phyloP scores from a whole-genome alignment of 148 eudicot species.

The Tetragonia tetragonoides region DNA sequence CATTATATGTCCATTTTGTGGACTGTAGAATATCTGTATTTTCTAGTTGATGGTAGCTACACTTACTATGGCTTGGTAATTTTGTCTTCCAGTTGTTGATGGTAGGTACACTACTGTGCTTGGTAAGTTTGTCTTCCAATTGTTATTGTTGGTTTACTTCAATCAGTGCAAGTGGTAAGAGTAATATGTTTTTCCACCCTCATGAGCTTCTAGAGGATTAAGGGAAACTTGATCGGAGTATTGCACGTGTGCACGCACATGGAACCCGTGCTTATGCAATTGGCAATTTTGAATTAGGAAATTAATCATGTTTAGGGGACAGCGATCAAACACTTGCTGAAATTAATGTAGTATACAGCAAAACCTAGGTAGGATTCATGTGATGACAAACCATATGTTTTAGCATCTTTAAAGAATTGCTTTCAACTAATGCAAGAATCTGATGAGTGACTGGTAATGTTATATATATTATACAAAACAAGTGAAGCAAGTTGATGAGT shows the following conservation, averaged over 20 bases:
- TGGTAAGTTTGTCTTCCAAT: background rate
- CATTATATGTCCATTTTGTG: background rate
- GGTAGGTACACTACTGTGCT: background rate
- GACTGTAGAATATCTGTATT: slow-evolving; percentile 9
- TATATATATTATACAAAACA: slow-evolving; percentile 4
- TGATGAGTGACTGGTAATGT: slow-evolving; percentile 16
- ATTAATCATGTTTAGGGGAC: background rate
- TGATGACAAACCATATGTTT: slow-evolving; percentile 22
- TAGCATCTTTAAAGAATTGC: slow-evolving; percentile 8
- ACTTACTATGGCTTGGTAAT: background rate
- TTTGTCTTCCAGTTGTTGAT: background rate
- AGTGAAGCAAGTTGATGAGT: slow-evolving; percentile 29
- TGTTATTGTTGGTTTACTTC: background rate
- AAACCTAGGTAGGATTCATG: slow-evolving; percentile 8
- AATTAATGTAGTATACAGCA: background rate
- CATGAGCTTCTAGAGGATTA: background rate
- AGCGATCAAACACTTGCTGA: slow-evolving; percentile 17
- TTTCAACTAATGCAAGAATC: slow-evolving; percentile 25
- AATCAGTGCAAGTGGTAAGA: background rate
- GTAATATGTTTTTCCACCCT: background rate
- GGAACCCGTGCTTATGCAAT: background rate
- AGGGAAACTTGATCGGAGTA: background rate
- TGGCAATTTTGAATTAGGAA: background rate
- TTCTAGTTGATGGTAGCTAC: background rate
- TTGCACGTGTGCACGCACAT: background rate